Evolutionary conservation across 805 yeast species (phyloP).

Genomic region (Torulaspora indica): DNA sequence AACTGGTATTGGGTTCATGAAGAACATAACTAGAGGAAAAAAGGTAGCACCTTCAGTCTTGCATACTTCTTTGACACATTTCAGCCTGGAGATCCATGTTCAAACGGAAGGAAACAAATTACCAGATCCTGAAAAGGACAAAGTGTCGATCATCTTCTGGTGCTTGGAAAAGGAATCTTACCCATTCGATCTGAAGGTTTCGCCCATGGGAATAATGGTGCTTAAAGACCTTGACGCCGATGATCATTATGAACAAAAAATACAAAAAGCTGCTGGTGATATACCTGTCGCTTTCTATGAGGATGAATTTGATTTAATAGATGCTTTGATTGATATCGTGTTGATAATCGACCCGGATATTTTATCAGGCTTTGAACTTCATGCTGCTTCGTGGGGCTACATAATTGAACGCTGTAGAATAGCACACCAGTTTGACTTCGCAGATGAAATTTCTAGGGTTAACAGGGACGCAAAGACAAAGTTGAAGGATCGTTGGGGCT

Average conservation of each 20-base stretch:
- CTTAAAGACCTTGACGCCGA: constrained; percentile 12
- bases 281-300: constrained; percentile 41
- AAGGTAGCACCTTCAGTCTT: constrained; percentile 38
- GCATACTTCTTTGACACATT: constrained; percentile 48
- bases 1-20: constrained; percentile 22
- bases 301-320: constrained; percentile 57
- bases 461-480: constrained; percentile 45
- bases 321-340: constrained; percentile 51
- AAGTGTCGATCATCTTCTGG: constrained; percentile 61
- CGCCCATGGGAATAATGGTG: constrained; percentile 39
- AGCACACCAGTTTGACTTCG: constrained; percentile 48
- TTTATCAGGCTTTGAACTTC: constrained; percentile 78
- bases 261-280: constrained; percentile 18
- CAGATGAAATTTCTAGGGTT: constrained; percentile 60
- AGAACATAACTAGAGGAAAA: constrained; percentile 15
- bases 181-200: constrained; percentile 34
- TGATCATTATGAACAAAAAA: constrained; percentile 4
- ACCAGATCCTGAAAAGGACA: constrained; percentile 67
- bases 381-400: constrained; percentile 85
- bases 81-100: constrained; percentile 66
- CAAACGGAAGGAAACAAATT: constrained; percentile 44
- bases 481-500: constrained; percentile 72
- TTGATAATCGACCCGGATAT: constrained; percentile 79
- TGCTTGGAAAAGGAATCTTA: constrained; percentile 45
- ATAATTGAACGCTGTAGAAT: constrained; percentile 56